Base-by-base conservation (phyloP, 345 rosid genomes). In the Aquilaria malaccensis region DNA sequence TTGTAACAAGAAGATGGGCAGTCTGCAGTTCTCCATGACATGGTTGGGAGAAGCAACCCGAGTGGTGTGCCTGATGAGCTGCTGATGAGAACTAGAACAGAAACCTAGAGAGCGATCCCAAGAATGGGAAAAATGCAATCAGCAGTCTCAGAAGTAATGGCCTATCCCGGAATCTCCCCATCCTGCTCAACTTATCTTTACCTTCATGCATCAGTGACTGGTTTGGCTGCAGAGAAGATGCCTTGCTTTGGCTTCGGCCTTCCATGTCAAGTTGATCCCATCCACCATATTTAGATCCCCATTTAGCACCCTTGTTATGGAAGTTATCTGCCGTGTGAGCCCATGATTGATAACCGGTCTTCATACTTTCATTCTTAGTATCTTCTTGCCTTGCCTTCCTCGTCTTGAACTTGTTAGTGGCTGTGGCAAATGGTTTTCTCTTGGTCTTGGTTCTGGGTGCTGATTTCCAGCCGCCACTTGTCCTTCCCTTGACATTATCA, bases 181-280 rank as follows among this genome's bases (percentile, higher is more conserved):
- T 62, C 64, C 74, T 76, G 53, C 82, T 82, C 52, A 78, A 53
- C 70, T 77, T 82, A 58, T 68, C 64, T 67, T 68, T 65, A 41
- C 58, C 66, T 50, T 65, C 61, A 46, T 69, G 77, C 68, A 69
- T 77, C 3, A 62, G 58, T 10, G 14, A 30, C 64, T 65, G 74
- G 65, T 50, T 59, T 33, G 45, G 67, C 51, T 54, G 52, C 1
- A 37, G 5, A 37, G 58, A 45, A 3, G 76, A 54, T 12, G 62
- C 46, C 10, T 11, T 69, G 10, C 31, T 60, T 5, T 55, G 62
- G 46, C 67, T 54, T 66, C 43, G 43, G 12, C 45, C 65, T 77
- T 50, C 67, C 53, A 55, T 68, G 55, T 78, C 97, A 13, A 87
- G 74, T 69, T 93, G 94, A 58, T 93, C 96, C 97, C 97, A 89